Evolutionary conservation across 495 filamentous ascomycete genomes (phyloP).

Genomic region (Daldinia loculata): DNA sequence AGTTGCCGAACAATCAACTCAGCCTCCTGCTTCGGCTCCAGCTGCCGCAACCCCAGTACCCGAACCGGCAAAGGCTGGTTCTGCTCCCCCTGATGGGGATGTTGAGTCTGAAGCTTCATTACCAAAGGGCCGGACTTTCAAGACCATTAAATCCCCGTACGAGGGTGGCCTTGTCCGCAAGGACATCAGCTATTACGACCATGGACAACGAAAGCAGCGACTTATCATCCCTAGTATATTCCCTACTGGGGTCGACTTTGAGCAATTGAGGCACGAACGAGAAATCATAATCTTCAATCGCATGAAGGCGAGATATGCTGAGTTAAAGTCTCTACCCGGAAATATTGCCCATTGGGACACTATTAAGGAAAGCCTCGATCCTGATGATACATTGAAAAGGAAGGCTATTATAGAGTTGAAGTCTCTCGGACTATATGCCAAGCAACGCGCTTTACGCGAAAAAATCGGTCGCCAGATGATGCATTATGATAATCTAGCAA

Average conservation of each 20-base stretch:
- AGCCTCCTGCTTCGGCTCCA: conserved; percentile 36
- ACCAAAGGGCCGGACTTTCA: conserved; percentile 51
- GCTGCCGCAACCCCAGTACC: conserved; percentile 59
- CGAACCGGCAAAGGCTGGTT: conserved; percentile 41
- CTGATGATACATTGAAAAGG: conserved; percentile 84
- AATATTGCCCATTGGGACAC: conserved; percentile 87
- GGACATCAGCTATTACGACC: conserved; percentile 79
- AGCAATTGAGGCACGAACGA: conserved; percentile 81
- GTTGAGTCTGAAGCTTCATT: conserved; percentile 39
- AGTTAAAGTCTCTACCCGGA: conserved; percentile 81
- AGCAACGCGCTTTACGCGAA: conserved; percentile 85
- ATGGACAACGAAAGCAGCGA: conserved; percentile 74
- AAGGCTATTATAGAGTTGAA: conserved; percentile 95
- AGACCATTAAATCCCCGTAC: conserved; percentile 74
- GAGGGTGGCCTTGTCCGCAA: conserved; percentile 59
- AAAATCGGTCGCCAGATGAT: conserved; percentile 88
- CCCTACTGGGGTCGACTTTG: conserved; percentile 85
- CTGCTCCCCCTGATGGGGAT: conserved; percentile 42
- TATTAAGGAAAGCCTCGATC: conserved; percentile 71
- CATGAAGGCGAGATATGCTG: conserved; percentile 80
- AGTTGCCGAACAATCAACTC: conserved; percentile 62
- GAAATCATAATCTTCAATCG: conserved; percentile 90
- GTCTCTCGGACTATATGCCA: conserved; percentile 79
- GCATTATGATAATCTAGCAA: conserved; percentile 90
- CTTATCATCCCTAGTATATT: conserved; percentile 84